Evolutionary conservation across 106 monocot genomes (phyloP).

Genomic region (Cymbidium sinense): DNA sequence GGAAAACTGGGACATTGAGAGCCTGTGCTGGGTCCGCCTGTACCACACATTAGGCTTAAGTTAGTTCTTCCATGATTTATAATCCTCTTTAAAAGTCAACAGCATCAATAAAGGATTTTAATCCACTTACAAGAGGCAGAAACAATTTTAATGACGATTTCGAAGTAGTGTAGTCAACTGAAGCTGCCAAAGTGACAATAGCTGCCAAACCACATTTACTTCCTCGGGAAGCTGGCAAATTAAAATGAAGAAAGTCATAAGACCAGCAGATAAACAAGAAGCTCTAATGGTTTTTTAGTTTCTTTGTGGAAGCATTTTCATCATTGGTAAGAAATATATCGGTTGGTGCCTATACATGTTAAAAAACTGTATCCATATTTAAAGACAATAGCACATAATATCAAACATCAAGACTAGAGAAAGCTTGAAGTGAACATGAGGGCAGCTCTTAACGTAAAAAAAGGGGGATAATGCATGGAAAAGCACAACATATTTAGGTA

Average conservation of each 20-base stretch:
- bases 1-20: conserved; percentile 86
- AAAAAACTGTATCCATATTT: too few relatives aligned
- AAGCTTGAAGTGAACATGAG: not conserved
- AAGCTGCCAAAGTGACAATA: conserved; percentile 86
- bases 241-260: not conserved
- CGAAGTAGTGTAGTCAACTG: conserved; percentile 86
- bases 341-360: too few relatives aligned
- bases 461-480: not conserved
- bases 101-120: not conserved
- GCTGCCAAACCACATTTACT: conserved; percentile 57
- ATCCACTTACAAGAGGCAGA: conserved; percentile 80
- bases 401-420: not conserved
- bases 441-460: not conserved
- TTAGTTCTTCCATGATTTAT: not conserved
- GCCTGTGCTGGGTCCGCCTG: conserved; percentile 97
- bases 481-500: not conserved
- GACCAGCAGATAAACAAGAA: not conserved
- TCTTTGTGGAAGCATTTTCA: not conserved
- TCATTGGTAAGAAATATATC: not conserved
- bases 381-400: not conserved
- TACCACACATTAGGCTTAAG: conserved; percentile 7
- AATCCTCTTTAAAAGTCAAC: not conserved
- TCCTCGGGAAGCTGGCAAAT: conserved; percentile 15
- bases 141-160: conserved; percentile 80
- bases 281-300: not conserved